These are phyloP conservation scores for Cotoneaster glaucophyllus DNA, from an alignment of 306 rosid genomes.

Conservation along the genomic window DNA sequence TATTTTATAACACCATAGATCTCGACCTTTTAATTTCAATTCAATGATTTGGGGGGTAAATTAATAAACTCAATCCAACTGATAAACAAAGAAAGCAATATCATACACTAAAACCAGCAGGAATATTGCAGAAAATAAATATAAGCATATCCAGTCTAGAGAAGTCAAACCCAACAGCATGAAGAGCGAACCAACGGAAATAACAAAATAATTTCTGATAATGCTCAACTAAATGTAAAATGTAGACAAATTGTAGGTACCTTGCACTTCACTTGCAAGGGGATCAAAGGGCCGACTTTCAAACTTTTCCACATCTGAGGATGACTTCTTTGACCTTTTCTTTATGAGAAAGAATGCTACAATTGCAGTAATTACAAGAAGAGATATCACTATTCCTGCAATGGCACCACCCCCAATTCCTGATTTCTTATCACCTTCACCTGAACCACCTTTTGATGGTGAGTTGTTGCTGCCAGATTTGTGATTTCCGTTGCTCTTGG, in stretches of 20 bases:
- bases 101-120: background rate
- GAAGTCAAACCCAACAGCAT: background rate
- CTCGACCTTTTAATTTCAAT: background rate
- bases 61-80: background rate
- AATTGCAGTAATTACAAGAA: slow-evolving; percentile 68
- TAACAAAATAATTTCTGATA: background rate
- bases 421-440: slow-evolving; percentile 57
- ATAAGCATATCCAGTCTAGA: background rate
- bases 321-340: slow-evolving; percentile 63
- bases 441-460: slow-evolving; percentile 34
- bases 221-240: slow-evolving; percentile 15
- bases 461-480: slow-evolving; percentile 37
- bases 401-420: slow-evolving; percentile 89
- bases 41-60: background rate
- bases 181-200: slow-evolving; percentile 4
- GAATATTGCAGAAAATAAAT: slow-evolving; percentile 1
- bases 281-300: slow-evolving; percentile 62
- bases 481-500: slow-evolving; percentile 36
- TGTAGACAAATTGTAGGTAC: slow-evolving; percentile 26
- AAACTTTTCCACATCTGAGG: slow-evolving; percentile 60
- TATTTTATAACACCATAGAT: background rate
- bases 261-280: slow-evolving; percentile 53
- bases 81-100: background rate
- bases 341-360: slow-evolving; percentile 68
- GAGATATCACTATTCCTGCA: slow-evolving; percentile 88